Percentiles rank a stretch among this genome's conserved stretches.
These are phyloP conservation scores for Rubia balearica DNA, from an alignment of 305 asterid species.

Conservation along the genomic window DNA sequence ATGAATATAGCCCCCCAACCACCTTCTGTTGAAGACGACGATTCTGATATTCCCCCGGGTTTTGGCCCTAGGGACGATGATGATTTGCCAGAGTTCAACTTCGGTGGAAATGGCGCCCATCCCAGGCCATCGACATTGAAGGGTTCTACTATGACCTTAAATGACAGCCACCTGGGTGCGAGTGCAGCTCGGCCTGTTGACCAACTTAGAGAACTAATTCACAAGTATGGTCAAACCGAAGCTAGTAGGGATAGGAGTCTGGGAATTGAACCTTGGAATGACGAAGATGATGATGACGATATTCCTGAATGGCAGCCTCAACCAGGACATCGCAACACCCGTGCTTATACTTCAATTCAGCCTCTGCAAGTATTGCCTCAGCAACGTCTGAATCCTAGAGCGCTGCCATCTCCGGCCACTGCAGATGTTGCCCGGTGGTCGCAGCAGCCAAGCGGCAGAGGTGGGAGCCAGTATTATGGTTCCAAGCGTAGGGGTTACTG, in stretches of 20 bases:
- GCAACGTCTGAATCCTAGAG: constrained; percentile 9
- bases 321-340: constrained; percentile 18
- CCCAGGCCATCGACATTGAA: constrained; percentile 24
- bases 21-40: constrained; percentile 35
- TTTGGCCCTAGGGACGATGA: constrained; percentile 78
- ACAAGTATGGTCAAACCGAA: constrained; percentile 68
- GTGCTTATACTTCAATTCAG: constrained; percentile 22
- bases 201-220: constrained; percentile 74
- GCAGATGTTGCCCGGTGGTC: constrained; percentile 23
- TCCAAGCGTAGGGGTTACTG: constrained; percentile 29
- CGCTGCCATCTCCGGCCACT: background rate
- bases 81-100: constrained; percentile 85
- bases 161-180: constrained; percentile 6
- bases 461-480: constrained; percentile 17
- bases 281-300: constrained; percentile 69
- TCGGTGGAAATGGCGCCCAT: constrained; percentile 33
- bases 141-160: constrained; percentile 16
- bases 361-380: constrained; percentile 12
- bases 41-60: constrained; percentile 85
- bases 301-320: constrained; percentile 91
- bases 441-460: background rate
- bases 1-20: background rate
- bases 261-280: constrained; percentile 75
- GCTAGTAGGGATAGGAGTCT: constrained; percentile 12
- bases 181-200: constrained; percentile 42